These are phyloP conservation scores for Xylaria sp. DNA, from an alignment of 2,329 filamentous ascomycete genomes.

Conservation along the genomic window DNA sequence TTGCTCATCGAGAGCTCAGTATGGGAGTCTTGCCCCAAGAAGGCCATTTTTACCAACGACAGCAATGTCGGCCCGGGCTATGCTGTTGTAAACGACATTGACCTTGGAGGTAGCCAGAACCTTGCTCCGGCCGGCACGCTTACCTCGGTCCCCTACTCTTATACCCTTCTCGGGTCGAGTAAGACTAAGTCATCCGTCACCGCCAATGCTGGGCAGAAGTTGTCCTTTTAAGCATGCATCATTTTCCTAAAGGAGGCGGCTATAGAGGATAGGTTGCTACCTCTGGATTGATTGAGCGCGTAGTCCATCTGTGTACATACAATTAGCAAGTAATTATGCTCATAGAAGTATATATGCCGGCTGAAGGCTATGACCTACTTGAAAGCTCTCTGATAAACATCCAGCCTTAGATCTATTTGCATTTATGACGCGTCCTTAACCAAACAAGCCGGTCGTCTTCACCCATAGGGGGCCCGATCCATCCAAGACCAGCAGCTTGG, in stretches of 20 bases:
- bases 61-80: conserved; percentile 47
- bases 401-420: too few relatives aligned
- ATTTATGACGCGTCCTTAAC: too few relatives aligned
- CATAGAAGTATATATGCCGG: background rate
- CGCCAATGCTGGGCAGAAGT: conserved; percentile 40
- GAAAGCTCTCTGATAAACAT: too few relatives aligned
- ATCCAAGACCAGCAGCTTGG: too few relatives aligned
- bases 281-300: background rate
- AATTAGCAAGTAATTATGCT: background rate
- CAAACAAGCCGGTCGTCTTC: too few relatives aligned
- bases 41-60: conserved; percentile 52
- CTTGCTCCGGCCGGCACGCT: conserved; percentile 53
- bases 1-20: conserved; percentile 39
- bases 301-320: background rate
- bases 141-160: conserved; percentile 55
- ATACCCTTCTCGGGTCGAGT: conserved; percentile 51
- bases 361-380: background rate
- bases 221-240: conserved; percentile 29
- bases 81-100: conserved; percentile 52
- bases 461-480: too few relatives aligned
- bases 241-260: background rate
- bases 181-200: conserved; percentile 52
- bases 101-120: conserved; percentile 54
- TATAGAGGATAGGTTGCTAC: background rate
- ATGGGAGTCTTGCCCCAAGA: conserved; percentile 36